These are phyloP conservation scores for Hyaloscypha bicolor DNA, from an alignment of 495 filamentous ascomycete genomes.

Conservation along the genomic window DNA sequence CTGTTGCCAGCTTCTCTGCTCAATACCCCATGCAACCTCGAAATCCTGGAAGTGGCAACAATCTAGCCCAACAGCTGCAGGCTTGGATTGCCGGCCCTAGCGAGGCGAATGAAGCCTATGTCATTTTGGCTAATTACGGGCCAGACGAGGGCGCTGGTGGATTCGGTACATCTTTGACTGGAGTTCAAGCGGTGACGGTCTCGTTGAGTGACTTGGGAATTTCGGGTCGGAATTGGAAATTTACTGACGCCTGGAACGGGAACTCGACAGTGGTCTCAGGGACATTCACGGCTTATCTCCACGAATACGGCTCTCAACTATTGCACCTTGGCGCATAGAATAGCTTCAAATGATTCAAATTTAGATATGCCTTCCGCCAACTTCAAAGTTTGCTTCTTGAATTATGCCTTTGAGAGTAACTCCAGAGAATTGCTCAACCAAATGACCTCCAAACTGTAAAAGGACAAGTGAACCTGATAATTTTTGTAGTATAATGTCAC, in stretches of 20 bases:
- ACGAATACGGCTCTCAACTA: slow-evolving; percentile 25
- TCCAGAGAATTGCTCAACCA: too few relatives aligned
- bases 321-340: neutral
- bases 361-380: too few relatives aligned
- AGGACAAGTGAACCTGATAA: slow-evolving; percentile 10
- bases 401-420: too few relatives aligned
- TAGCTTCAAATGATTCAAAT: too few relatives aligned
- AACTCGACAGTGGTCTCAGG: slow-evolving; percentile 23
- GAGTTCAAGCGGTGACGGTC: slow-evolving; percentile 29
- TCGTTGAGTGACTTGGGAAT: slow-evolving; percentile 34
- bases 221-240: slow-evolving; percentile 23
- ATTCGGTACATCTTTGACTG: slow-evolving; percentile 27
- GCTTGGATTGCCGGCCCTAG: slow-evolving; percentile 38
- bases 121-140: slow-evolving; percentile 36
- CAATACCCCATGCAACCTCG: slow-evolving; percentile 37
- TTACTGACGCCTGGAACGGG: slow-evolving; percentile 31
- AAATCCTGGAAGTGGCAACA: slow-evolving; percentile 33
- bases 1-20: slow-evolving; percentile 28
- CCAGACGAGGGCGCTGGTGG: slow-evolving; percentile 34
- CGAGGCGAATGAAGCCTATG: slow-evolving; percentile 22
- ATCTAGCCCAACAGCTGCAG: slow-evolving; percentile 34
- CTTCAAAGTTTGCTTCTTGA: too few relatives aligned
- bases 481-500: slow-evolving; percentile 43
- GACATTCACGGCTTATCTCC: slow-evolving; percentile 23
- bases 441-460: neutral